Percentiles rank a stretch among this genome's conserved stretches.
Evolutionary conservation across 345 rosid species (phyloP).

Genomic region (Hirschfeldia incana): DNA sequence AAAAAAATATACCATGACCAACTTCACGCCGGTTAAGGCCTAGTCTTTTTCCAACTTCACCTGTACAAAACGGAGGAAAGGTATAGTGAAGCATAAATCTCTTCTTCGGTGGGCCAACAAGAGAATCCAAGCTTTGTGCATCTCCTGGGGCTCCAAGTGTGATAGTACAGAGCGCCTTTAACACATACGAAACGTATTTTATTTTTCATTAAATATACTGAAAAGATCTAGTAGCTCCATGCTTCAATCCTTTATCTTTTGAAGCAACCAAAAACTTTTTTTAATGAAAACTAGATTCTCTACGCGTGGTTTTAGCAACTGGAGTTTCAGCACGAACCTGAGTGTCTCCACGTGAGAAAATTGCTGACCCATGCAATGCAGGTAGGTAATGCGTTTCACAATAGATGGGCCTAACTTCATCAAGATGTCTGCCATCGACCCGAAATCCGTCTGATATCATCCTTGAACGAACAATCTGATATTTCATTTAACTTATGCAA

Average conservation of each 20-base stretch:
- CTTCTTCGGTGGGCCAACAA: slow-evolving; percentile 93
- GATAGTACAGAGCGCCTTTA: slow-evolving; percentile 89
- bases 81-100: slow-evolving; percentile 98
- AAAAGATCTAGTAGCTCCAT: slow-evolving; percentile 3
- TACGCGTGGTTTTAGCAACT: background rate
- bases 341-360: slow-evolving; percentile 95
- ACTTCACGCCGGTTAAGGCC: slow-evolving; percentile 99
- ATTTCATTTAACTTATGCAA: slow-evolving; percentile 9
- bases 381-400: slow-evolving; percentile 79
- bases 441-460: slow-evolving; percentile 81
- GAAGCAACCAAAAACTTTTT: background rate
- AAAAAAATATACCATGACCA: slow-evolving; percentile 76
- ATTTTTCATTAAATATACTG: slow-evolving; percentile 6
- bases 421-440: slow-evolving; percentile 87
- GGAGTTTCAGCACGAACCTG: slow-evolving; percentile 56
- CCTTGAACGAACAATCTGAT: slow-evolving; percentile 86
- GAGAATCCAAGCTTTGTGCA: slow-evolving; percentile 82
- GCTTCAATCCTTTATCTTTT: slow-evolving; percentile 16
- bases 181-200: background rate
- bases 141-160: slow-evolving; percentile 94
- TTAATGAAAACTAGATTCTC: background rate
- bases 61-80: slow-evolving; percentile 92
- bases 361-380: slow-evolving; percentile 81
- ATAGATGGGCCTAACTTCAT: slow-evolving; percentile 84
- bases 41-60: slow-evolving; percentile 87